Conservation (phyloP, 345 rosid genomes). For the Eucalyptus marginata region DNA sequence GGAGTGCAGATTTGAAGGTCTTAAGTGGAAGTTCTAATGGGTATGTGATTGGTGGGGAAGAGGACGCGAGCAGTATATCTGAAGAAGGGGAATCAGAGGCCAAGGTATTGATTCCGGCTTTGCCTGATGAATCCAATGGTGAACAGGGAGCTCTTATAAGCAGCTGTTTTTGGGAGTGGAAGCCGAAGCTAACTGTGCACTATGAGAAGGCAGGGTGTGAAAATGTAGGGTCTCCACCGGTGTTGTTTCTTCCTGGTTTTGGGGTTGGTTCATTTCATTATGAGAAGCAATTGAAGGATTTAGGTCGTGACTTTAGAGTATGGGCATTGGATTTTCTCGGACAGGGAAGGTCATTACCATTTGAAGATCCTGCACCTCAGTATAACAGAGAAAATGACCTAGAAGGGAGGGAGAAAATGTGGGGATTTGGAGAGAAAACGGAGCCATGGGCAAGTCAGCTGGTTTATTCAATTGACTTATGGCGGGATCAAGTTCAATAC, state of each 20-base stretch:
- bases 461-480: conserved; percentile 75
- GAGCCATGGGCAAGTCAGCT: conserved; percentile 79
- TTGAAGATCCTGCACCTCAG: conserved; percentile 55
- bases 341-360: conserved; percentile 76
- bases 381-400: conserved; percentile 8
- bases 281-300: conserved; percentile 82
- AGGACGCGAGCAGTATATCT: background rate
- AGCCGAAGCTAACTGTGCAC: conserved; percentile 61
- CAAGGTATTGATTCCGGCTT: conserved; percentile 60
- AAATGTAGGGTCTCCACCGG: conserved; percentile 53
- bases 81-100: conserved; percentile 15
- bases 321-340: conserved; percentile 98
- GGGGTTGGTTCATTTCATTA: conserved; percentile 97
- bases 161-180: conserved; percentile 72
- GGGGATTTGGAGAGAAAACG: conserved; percentile 88
- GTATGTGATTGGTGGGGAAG: conserved; percentile 44
- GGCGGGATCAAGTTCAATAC: conserved; percentile 74
- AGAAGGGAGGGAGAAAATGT: conserved; percentile 14
- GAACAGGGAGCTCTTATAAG: conserved; percentile 39
- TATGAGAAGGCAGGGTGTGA: conserved; percentile 66
- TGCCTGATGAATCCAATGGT: conserved; percentile 52
- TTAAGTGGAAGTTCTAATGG: conserved; percentile 25
- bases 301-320: conserved; percentile 84
- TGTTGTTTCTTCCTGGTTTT: conserved; percentile 92
- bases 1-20: conserved; percentile 13